Base-by-base conservation (phyloP, 129 eudicot species). In the Solidago caesia region DNA sequence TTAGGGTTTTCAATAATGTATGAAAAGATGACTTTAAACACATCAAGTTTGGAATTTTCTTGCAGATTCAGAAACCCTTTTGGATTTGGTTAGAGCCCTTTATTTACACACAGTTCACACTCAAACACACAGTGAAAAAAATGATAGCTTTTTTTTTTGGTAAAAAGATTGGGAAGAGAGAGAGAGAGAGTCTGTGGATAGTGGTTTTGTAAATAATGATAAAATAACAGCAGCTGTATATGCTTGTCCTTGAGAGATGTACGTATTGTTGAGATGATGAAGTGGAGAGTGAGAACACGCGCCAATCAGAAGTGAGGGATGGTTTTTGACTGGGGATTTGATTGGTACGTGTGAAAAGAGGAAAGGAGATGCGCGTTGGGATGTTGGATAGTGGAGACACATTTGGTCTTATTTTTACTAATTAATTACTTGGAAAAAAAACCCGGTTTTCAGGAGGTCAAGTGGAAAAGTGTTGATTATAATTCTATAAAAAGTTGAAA, bases 181-280 rank as follows among this genome's bases (percentile, higher is more conserved):
- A 46, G 12, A 33, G 39, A 33, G 39, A 33, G 39, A 33, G 39
- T 33, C 39, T 33, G 39, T 72, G 78, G 78, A 79, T 79, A 72
- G 78, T 79, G 83, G 79, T 79, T 73, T 73, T 79, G 83, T 79
- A 79, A 79, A 79, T 79, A 73, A 79, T 79, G 79, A 56, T 79
- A 79, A 79, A 79, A 79, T 79, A 73, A 79, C 83, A 71, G 72
- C 77, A 78, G 41, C 51, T 15, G 76, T 75, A 64, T 63, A 71
- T 55, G 77, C 73, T 63, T 51, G 76, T 78, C 71, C 4, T 57
- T 21, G 57, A 53, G 66, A 13, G 2, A 26, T 44, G 47, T 13
- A 21, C 0, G 12, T 9, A 10, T 79, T 39, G 10, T 3, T 2
- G 46, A 73, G 33, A 5, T 64, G 47, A 2, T 58, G 45, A 33